These are phyloP conservation scores for Hypericum androsaemum DNA, from an alignment of 345 rosid genomes.

Conservation along the genomic window DNA sequence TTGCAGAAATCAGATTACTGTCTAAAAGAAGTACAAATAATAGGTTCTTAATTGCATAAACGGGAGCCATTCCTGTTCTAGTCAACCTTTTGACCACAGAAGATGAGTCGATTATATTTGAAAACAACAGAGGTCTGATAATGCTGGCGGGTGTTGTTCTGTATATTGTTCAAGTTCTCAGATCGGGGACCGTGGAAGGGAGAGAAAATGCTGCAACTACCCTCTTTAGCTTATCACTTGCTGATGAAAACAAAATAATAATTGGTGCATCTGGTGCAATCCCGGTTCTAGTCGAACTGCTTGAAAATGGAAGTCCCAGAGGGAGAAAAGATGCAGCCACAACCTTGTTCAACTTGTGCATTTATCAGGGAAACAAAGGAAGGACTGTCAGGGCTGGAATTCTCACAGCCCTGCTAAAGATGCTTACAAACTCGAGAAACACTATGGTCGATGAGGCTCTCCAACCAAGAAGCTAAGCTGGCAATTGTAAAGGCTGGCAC, in stretches of 20 bases:
- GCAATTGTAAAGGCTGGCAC: no score
- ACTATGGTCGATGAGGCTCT: not conserved
- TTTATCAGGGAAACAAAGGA: slow-evolving; percentile 1
- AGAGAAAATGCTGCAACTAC: slow-evolving; percentile 94
- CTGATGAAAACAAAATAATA: not conserved
- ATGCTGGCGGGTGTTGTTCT: slow-evolving; percentile 84
- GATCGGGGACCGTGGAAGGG: slow-evolving; percentile 81
- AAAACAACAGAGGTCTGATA: slow-evolving; percentile 62
- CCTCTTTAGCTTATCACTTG: slow-evolving; percentile 56
- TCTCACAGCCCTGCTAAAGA: not conserved
- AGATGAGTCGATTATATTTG: slow-evolving; percentile 44
- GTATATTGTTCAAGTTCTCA: slow-evolving; percentile 71
- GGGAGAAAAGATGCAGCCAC: not conserved
- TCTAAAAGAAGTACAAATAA: slow-evolving; percentile 84
- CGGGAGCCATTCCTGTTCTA: slow-evolving; percentile 77
- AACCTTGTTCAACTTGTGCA: slow-evolving; percentile 1
- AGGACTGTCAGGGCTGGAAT: not conserved
- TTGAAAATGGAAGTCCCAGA: not conserved
- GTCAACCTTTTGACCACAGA: slow-evolving; percentile 54
- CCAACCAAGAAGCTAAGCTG: not conserved
- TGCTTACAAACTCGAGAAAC: not conserved
- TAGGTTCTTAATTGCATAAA: slow-evolving; percentile 68
- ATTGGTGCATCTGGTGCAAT: not conserved
- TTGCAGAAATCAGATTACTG: slow-evolving; percentile 59
- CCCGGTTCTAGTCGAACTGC: not conserved